Conservation (phyloP, 2,329 filamentous ascomycete species). For the Rutstroemia sp. region DNA sequence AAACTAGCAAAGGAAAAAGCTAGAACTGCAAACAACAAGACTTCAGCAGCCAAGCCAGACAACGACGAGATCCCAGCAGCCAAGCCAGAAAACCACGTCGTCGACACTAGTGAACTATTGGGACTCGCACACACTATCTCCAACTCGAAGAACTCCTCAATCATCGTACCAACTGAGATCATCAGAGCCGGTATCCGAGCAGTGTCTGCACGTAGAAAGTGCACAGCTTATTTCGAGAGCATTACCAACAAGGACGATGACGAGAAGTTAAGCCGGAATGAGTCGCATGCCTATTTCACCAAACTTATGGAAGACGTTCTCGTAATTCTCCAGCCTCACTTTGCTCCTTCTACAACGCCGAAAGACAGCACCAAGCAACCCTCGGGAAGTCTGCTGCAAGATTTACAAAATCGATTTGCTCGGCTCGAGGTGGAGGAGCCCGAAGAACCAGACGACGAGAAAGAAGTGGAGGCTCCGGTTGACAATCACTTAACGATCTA, state of each 20-base stretch:
- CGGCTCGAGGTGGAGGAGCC: slow-evolving; percentile 13
- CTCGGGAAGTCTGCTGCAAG: background rate
- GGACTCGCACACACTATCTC: background rate
- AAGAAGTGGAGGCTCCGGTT: background rate
- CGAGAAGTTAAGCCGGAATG: slow-evolving; percentile 1
- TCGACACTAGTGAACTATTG: background rate
- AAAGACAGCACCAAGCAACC: background rate
- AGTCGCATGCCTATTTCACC: slow-evolving; percentile 10
- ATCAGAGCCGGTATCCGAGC: slow-evolving; percentile 12
- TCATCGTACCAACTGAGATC: slow-evolving; percentile 8
- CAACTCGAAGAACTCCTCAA: background rate
- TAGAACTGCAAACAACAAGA: background rate
- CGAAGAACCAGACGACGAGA: background rate
- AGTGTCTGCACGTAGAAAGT: slow-evolving; percentile 10
- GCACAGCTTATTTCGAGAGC: slow-evolving; percentile 2
- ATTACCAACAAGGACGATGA: background rate
- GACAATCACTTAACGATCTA: background rate
- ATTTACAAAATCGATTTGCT: slow-evolving; percentile 11
- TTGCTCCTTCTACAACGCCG: background rate
- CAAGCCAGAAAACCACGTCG: background rate
- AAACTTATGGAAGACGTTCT: slow-evolving; percentile 13
- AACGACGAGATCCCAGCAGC: background rate
- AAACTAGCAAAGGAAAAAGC: slow-evolving; percentile 3
- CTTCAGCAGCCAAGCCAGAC: background rate
- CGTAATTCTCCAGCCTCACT: slow-evolving; percentile 10